Percentiles rank a stretch among this genome's conserved stretches.
Evolutionary conservation across 495 filamentous ascomycete genomes (phyloP).

Genomic region (Cercophora newfieldiana): DNA sequence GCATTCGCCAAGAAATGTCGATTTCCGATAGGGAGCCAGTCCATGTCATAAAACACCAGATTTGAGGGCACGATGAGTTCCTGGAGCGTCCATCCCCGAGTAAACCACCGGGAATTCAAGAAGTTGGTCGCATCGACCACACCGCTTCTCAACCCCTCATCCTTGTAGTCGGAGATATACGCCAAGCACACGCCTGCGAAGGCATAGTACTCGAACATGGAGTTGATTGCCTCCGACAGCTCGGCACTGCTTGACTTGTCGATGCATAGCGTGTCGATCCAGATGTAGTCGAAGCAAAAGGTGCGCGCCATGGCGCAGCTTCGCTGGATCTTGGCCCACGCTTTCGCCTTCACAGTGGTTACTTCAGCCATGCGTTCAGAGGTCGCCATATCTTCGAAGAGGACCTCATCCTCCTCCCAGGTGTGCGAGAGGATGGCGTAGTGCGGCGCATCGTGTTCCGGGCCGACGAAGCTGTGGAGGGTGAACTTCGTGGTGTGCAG

Average conservation of each 20-base stretch:
- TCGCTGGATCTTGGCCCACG: conserved; percentile 27
- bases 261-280: conserved; percentile 49
- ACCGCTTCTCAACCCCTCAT: neutral
- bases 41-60: conserved; percentile 34
- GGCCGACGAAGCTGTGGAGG: conserved; percentile 11
- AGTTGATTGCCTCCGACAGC: conserved; percentile 48
- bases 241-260: conserved; percentile 46
- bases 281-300: conserved; percentile 31
- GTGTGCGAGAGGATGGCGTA: conserved; percentile 45
- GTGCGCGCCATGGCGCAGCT: conserved; percentile 30
- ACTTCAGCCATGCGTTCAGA: neutral
- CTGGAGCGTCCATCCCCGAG: conserved; percentile 43
- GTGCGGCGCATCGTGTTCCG: conserved; percentile 17
- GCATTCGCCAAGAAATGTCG: conserved; percentile 5
- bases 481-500: neutral
- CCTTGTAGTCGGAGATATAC: conserved; percentile 19
- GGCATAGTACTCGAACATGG: conserved; percentile 47
- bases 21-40: conserved; percentile 27
- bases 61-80: conserved; percentile 39
- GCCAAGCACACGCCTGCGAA: conserved; percentile 33
- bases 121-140: neutral
- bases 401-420: conserved; percentile 37
- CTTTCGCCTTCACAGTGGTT: neutral
- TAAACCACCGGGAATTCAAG: conserved; percentile 32
- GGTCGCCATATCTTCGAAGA: conserved; percentile 30